Conservation (phyloP, 768 basidiomycete species). For the Lentinula boryana region DNA sequence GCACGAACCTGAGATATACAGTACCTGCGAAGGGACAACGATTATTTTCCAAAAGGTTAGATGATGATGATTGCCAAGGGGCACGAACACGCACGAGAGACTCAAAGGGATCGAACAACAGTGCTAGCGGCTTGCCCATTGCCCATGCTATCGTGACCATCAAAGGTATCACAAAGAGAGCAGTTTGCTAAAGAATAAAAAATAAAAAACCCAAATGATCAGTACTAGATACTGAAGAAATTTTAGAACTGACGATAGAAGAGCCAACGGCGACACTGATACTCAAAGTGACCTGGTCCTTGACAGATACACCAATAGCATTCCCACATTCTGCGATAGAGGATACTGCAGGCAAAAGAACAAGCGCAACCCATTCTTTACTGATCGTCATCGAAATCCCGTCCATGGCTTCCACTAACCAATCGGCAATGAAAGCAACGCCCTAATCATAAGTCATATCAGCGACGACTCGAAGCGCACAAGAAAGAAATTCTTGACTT, state of each 20-base stretch:
- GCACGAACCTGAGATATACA: conserved; percentile 42
- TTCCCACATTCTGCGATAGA: conserved; percentile 86
- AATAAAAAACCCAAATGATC: no score
- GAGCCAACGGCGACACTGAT: conserved; percentile 82
- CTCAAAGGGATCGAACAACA: conserved; percentile 87
- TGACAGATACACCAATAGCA: conserved; percentile 84
- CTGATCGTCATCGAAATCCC: conserved; percentile 65
- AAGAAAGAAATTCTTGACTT: conserved; percentile 17
- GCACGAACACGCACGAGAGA: conserved; percentile 34
- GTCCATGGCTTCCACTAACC: conserved; percentile 81
- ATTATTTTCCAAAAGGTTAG: not conserved
- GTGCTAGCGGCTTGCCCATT: conserved; percentile 69
- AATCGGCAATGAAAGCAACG: conserved; percentile 54
- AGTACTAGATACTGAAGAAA: not conserved
- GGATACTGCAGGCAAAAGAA: conserved; percentile 81
- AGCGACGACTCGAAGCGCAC: not conserved
- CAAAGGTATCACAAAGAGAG: conserved; percentile 65
- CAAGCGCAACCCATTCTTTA: conserved; percentile 86
- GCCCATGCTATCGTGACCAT: conserved; percentile 80
- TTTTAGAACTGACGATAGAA: conserved; percentile 47
- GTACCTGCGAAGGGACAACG: conserved; percentile 20
- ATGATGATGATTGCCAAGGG: not conserved
- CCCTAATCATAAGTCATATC: conserved; percentile 23
- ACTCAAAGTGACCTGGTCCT: conserved; percentile 76
- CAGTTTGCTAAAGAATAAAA: conserved; percentile 50